These are phyloP conservation scores for Fusarium beomiforme DNA, from an alignment of 2,329 filamentous ascomycete genomes.

Conservation along the genomic window DNA sequence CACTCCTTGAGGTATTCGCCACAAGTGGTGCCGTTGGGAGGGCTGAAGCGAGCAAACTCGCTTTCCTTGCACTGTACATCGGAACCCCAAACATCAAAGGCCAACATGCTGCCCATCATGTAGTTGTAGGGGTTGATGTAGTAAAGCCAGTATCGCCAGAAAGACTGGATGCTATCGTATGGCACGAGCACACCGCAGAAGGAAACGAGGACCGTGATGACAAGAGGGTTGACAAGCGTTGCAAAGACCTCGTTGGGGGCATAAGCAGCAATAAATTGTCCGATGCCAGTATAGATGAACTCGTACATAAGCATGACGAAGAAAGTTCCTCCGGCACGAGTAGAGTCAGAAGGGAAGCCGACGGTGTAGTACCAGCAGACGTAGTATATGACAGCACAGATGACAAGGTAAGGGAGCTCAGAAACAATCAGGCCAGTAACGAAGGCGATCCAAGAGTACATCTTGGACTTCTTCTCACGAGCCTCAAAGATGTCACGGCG, in stretches of 20 bases:
- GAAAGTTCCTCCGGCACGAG: slow-evolving; percentile 61
- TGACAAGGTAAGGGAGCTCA: slow-evolving; percentile 57
- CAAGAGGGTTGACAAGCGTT: slow-evolving; percentile 64
- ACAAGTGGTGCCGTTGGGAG: slow-evolving; percentile 64
- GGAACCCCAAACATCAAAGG: slow-evolving; percentile 60
- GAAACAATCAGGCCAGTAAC: slow-evolving; percentile 62
- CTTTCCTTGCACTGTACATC: slow-evolving; percentile 56
- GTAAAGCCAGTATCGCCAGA: slow-evolving; percentile 76
- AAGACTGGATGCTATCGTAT: slow-evolving; percentile 67
- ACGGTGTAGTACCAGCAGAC: slow-evolving; percentile 68
- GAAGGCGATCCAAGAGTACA: slow-evolving; percentile 70
- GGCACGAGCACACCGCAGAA: slow-evolving; percentile 83
- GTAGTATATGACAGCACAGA: slow-evolving; percentile 60
- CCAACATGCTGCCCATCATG: slow-evolving; percentile 65
- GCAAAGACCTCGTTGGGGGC: slow-evolving; percentile 70
- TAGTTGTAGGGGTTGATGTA: slow-evolving; percentile 71
- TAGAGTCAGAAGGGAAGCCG: slow-evolving; percentile 57
- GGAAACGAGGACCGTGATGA: slow-evolving; percentile 68
- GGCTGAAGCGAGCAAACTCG: slow-evolving; percentile 64
- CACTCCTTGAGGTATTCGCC: slow-evolving; percentile 65
- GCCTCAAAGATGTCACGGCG: slow-evolving; percentile 60
- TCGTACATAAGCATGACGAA: slow-evolving; percentile 69
- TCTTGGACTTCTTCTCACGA: slow-evolving; percentile 61
- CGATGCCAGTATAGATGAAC: slow-evolving; percentile 69
- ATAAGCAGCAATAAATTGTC: slow-evolving; percentile 71